Percentiles rank a stretch among this genome's conserved stretches.
phyloP scores from a whole-genome alignment of 192 early-diverging fungal genomes.

The Coemansia sp. region DNA sequence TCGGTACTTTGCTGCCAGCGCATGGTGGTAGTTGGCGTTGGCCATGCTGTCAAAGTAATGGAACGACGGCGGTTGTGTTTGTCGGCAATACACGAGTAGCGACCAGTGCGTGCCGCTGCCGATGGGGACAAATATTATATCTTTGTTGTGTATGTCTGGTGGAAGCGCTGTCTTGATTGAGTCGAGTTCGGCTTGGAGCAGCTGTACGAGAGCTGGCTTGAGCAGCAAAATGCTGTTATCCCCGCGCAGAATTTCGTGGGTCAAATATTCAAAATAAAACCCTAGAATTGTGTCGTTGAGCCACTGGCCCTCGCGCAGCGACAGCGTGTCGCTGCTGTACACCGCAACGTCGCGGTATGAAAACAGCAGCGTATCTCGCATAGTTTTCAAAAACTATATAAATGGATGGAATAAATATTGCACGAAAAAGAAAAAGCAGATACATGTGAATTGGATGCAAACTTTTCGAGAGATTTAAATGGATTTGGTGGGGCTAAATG shows the following conservation, averaged over 20 bases:
- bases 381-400: not conserved
- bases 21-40: slow-evolving; percentile 34
- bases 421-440: not conserved
- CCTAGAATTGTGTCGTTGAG: slow-evolving; percentile 46
- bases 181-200: slow-evolving; percentile 14
- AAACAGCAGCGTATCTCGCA: slow-evolving; percentile 19
- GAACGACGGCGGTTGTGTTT: slow-evolving; percentile 7
- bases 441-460: not conserved
- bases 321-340: slow-evolving; percentile 30
- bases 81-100: slow-evolving; percentile 25
- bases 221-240: slow-evolving; percentile 33
- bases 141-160: slow-evolving; percentile 6
- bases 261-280: slow-evolving; percentile 52
- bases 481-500: not conserved
- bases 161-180: slow-evolving; percentile 22
- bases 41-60: slow-evolving; percentile 55
- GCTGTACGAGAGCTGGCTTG: slow-evolving; percentile 32
- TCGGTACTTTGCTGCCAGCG: slow-evolving; percentile 14
- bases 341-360: slow-evolving; percentile 35
- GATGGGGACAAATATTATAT: slow-evolving; percentile 35
- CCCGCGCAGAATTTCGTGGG: slow-evolving; percentile 32
- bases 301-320: slow-evolving; percentile 40
- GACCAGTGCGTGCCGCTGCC: slow-evolving; percentile 41
- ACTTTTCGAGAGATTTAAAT: not conserved
- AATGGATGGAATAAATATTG: not conserved